phyloP scores from a whole-genome alignment of 768 basidiomycete species.

The Amanita fuliginea region DNA sequence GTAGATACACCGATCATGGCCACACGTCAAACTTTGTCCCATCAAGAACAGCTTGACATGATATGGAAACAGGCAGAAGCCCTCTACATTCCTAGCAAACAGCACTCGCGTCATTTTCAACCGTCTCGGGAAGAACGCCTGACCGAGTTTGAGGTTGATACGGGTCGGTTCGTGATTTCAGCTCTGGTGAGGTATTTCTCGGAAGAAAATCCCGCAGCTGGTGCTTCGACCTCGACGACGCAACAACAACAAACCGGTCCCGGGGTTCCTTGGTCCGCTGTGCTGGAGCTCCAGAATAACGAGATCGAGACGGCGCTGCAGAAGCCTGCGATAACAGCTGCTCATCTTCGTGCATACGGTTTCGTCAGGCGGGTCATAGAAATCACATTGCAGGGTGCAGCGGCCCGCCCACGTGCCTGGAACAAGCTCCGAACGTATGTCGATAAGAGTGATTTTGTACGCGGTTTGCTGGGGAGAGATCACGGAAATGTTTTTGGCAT shows the following conservation, averaged over 20 bases:
- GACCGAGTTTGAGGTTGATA: constrained; percentile 46
- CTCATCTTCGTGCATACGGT: constrained; percentile 41
- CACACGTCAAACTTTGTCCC: not conserved
- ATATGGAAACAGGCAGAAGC: constrained; percentile 3
- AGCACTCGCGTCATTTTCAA: not conserved
- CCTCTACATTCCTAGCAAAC: not conserved
- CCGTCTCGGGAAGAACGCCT: constrained; percentile 17
- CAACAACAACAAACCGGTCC: not conserved
- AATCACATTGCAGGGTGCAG: constrained; percentile 2
- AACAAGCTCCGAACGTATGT: constrained; percentile 19
- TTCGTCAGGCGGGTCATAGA: constrained; percentile 33
- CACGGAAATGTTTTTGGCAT: constrained; percentile 62
- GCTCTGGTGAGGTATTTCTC: constrained; percentile 35
- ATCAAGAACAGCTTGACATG: constrained; percentile 3
- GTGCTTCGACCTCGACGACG: constrained; percentile 9
- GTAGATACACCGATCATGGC: not conserved
- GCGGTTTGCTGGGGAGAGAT: constrained; percentile 47
- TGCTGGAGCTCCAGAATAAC: constrained; percentile 47
- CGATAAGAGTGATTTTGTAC: constrained; percentile 29
- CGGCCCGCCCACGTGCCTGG: constrained; percentile 3
- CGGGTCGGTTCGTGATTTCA: constrained; percentile 42
- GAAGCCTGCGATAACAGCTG: constrained; percentile 39
- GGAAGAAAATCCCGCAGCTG: constrained; percentile 17
- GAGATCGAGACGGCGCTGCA: constrained; percentile 34
- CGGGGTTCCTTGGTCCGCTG: constrained; percentile 32